Base-by-base conservation (phyloP, 495 filamentous ascomycete species). In the Neurospora tetraspora region DNA sequence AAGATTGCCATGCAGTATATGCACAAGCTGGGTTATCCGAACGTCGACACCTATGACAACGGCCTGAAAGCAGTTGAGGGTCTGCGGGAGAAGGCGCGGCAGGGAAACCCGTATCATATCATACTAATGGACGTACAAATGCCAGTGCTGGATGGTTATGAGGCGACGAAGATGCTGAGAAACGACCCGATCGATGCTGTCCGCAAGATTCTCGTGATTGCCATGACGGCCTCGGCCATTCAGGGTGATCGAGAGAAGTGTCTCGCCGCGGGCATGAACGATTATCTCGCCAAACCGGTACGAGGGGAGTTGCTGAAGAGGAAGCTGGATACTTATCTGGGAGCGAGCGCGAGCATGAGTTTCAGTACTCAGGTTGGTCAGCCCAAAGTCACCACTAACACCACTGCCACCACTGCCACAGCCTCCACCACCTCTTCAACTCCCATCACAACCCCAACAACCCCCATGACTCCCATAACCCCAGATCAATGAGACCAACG, bases 61-160 rank as follows among this genome's bases (percentile, higher is more conserved):
- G 94, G 94, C 2, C 86, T 89, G 40, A 92, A 94, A 78, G 92
- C 93, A 5, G 92, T 97, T 38, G 93, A 96, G 77, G 94, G 93
- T 5, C 83, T 97, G 16, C 89, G 90, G 34, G 83, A 86, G n/a
- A 90, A 87, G 72, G 90, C 91, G 1, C 82, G 81, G 27, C 89
- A 92, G 73, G 91, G 90, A 6, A 83, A 83, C 8, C 94, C 94
- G 2, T 92, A 90, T 77, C 90, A 92, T 77, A 86, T 97, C 34
- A 91, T 97, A 23, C 85, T 97, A 37, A 97, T 97, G 94, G 94
- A 97, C 79, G 93, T 95, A 39, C 94, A 97, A 83, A 97, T 97
- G 94, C 94, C 94, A 1, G 89, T 94, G 8, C 86, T 97, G 2
- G 94, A 97, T 78, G 94, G 94, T n/a, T 97, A 97, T 81, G 92